phyloP scores from a whole-genome alignment of 2,329 filamentous ascomycete genomes.

The Colletotrichum tofieldiae region DNA sequence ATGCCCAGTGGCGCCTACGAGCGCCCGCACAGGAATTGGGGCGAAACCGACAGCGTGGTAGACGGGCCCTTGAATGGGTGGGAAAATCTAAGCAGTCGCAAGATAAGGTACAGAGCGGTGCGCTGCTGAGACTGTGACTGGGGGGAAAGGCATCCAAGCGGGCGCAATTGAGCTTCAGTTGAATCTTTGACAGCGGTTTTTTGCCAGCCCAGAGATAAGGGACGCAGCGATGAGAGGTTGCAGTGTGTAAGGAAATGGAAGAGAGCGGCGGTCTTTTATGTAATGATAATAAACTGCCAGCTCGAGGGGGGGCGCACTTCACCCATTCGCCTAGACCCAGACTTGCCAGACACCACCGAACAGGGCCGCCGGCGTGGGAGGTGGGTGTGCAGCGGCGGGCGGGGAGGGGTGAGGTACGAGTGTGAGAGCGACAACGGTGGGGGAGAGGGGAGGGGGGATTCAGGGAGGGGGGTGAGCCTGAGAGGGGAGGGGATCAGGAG shows the following conservation, averaged over 20 bases:
- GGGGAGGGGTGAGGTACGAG: slow-evolving; percentile 18
- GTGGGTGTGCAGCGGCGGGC: slow-evolving; percentile 31
- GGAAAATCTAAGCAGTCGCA: slow-evolving; percentile 43
- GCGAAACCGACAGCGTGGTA: slow-evolving; percentile 43
- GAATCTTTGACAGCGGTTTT: slow-evolving; percentile 44
- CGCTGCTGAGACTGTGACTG: slow-evolving; percentile 44
- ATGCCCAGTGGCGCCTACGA: slow-evolving; percentile 49
- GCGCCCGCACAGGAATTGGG: slow-evolving; percentile 45
- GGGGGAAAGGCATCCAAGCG: slow-evolving; percentile 43
- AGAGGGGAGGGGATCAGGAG: slow-evolving; percentile 14
- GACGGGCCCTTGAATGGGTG: slow-evolving; percentile 58
- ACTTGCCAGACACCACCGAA: slow-evolving; percentile 37
- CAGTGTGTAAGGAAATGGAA: slow-evolving; percentile 46
- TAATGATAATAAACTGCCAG: slow-evolving; percentile 45
- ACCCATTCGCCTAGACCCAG: slow-evolving; percentile 41
- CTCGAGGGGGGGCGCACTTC: slow-evolving; percentile 37
- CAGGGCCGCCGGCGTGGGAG: slow-evolving; percentile 42
- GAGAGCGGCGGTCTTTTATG: slow-evolving; percentile 45
- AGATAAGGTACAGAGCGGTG: slow-evolving; percentile 44
- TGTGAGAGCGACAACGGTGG: slow-evolving; percentile 1
- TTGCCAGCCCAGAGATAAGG: slow-evolving; percentile 45
- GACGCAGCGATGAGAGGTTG: slow-evolving; percentile 46
- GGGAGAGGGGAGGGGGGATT: not conserved
- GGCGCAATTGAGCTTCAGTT: slow-evolving; percentile 44
- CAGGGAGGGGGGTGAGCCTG: slow-evolving; percentile 16